Evolutionary conservation across 2,329 filamentous ascomycete genomes (phyloP), one percentile per base, ranked within the genome.

Genomic region (Phoma sp.): DNA sequence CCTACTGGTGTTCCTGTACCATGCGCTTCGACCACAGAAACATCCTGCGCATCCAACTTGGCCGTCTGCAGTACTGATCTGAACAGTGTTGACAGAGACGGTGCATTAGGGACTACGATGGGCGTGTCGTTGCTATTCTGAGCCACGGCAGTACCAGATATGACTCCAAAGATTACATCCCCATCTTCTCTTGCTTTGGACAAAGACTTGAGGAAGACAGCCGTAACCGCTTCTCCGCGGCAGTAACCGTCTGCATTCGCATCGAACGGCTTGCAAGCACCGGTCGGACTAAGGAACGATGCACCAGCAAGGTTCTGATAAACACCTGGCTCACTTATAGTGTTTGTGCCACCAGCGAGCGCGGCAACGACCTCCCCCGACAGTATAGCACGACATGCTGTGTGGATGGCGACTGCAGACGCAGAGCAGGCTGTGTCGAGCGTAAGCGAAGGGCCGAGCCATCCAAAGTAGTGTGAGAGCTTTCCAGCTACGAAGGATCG

Each of bases 211-310:
- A 85, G 60, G 2, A 85, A 73, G 6, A 85, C 72, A 3, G 77
- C 70, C 0, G 74, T 80, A 17, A 80, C 74, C 9, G 74, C 82
- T 46, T 85, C 83, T 6, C 56, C 64, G 7, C 83, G 77, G 55
- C 81, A 84, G 59, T 85, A 85, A 4, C 83, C 83, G 65, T 84
- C 80, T 0, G 82, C 83, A 0, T 25, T 21, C 1, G 49, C 61
- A 43, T 69, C 66, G 29, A 69, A 70, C 4, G 68, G 57, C 49
- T 82, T 82, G 58, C 81, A 84, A 3, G 75, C 70, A 0, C 81
- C 79, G 1, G 74, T 79, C 0, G 72, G 72, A 17, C 75, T 80
- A 0, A 82, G 64, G 48, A 82, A 81, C 3, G 64, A 63, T 0
- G 72, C 80, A 0, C 61, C 70, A 7, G 65, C 68, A 8, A 80